These are phyloP conservation scores for Peziza echinospora DNA, from an alignment of 495 filamentous ascomycete genomes.

Conservation along the genomic window DNA sequence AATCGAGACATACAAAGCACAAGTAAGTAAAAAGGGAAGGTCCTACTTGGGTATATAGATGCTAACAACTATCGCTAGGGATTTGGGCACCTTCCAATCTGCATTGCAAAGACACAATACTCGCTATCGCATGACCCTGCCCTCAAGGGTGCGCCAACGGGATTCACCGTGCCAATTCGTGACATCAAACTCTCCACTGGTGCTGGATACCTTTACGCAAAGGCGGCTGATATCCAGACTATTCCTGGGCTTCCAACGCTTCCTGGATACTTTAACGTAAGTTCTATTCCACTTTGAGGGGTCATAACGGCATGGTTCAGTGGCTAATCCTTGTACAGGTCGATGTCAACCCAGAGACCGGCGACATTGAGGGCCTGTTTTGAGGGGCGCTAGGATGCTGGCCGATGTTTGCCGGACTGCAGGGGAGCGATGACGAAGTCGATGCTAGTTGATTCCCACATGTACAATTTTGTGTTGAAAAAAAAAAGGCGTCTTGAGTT, in stretches of 20 bases:
- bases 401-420: too few relatives aligned
- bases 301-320: neutral
- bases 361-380: constrained; percentile 89
- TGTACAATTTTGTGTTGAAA: too few relatives aligned
- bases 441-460: too few relatives aligned
- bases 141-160: constrained; percentile 88
- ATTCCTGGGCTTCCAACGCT: constrained; percentile 91
- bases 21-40: too few relatives aligned
- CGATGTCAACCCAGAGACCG: constrained; percentile 79
- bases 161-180: constrained; percentile 85
- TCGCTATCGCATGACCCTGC: constrained; percentile 82
- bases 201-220: constrained; percentile 64
- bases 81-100: constrained; percentile 80
- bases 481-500: too few relatives aligned
- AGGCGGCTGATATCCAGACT: constrained; percentile 94
- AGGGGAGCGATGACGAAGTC: too few relatives aligned
- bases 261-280: constrained; percentile 82
- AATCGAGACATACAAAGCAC: constrained; percentile 78
- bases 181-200: constrained; percentile 89
- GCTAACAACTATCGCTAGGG: constrained; percentile 31
- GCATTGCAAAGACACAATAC: constrained; percentile 96
- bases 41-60: too few relatives aligned
- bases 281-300: neutral
- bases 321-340: neutral
- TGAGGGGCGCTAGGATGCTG: too few relatives aligned